Base-by-base conservation (phyloP, 2,329 filamentous ascomycete genomes). In the Harringtonia aguacate region DNA sequence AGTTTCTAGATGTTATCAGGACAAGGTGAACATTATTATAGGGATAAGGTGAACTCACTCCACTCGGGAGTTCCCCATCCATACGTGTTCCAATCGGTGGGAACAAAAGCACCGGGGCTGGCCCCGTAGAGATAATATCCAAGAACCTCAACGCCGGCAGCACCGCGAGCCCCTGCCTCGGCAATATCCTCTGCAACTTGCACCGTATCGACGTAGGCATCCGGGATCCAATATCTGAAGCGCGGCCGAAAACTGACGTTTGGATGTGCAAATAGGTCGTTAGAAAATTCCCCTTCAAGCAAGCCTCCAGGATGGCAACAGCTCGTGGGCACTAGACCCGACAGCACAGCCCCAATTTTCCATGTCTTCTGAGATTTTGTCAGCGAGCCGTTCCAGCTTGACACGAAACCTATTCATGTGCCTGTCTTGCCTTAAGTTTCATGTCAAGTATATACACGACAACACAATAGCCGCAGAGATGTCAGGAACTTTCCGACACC, bases 81-180 rank as follows among this genome's bases (percentile, higher is more conserved):
- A 52, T 64, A 65, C 10, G 43, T 53, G 0, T 56, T 54, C 64
- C 65, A 68, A 18, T 43, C 41, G 3, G 27, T 28, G 17, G 41
- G 41, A 18, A 36, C 34, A 31, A 37, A 31, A 3, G 18, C 20
- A 13, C 34, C 46, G 62, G 56, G 4, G 39, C 21, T 39, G 35
- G 38, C 48, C 28, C 62, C 62, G 47, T 66, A 66, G 5, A 58
- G 53, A 48, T 64, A 67, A 39, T 60, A 67, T 0, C 58, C 58
- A 0, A 67, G 52, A 3, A 66, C 48, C 34, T 68, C 62, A 5
- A 67, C 49, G 1, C 63, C 64, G 8, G 62, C 63, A 4, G 59
- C 58, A 2, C 64, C 64, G 27, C 60, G 49, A 2, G 35, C 41
- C 9, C 54, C 58, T 12, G 55, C 56, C 10, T 53, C 50, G 10